Evolutionary conservation across 768 basidiomycete species (phyloP).

Genomic region (Podaxis pistillaris): DNA sequence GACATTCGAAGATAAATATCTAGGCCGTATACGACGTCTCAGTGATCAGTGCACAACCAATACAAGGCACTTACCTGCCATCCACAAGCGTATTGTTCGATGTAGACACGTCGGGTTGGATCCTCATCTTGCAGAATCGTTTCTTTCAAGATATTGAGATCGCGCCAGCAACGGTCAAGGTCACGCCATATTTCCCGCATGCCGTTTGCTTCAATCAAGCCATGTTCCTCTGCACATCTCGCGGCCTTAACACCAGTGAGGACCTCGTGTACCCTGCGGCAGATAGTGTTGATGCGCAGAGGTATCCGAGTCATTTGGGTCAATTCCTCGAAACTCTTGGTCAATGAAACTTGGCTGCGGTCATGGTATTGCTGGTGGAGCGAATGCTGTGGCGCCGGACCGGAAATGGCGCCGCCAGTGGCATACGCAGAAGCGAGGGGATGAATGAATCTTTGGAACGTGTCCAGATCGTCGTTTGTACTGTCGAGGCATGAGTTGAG

Average conservation of each 20-base stretch:
- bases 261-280: slow-evolving; percentile 73
- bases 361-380: slow-evolving; percentile 16
- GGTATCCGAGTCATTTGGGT: slow-evolving; percentile 39
- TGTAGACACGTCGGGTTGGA: slow-evolving; percentile 31
- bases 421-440: slow-evolving; percentile 26
- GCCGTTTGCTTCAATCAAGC: slow-evolving; percentile 56
- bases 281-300: slow-evolving; percentile 71
- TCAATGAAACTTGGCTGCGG: background rate
- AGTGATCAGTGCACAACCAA: slow-evolving; percentile 13
- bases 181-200: slow-evolving; percentile 84
- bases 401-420: slow-evolving; percentile 20
- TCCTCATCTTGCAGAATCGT: slow-evolving; percentile 30
- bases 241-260: slow-evolving; percentile 79
- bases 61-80: slow-evolving; percentile 67
- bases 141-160: slow-evolving; percentile 66
- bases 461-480: slow-evolving; percentile 70
- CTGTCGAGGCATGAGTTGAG: slow-evolving; percentile 32
- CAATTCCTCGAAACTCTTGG: slow-evolving; percentile 4
- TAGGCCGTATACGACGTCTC: slow-evolving; percentile 28
- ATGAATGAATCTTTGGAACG: slow-evolving; percentile 65
- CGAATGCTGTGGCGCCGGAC: slow-evolving; percentile 33
- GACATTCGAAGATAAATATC: slow-evolving; percentile 90
- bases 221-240: slow-evolving; percentile 49
- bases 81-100: slow-evolving; percentile 69
- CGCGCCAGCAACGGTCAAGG: slow-evolving; percentile 81